Base-by-base conservation (phyloP, 768 basidiomycete genomes). In the Melanogaster broomeanus region DNA sequence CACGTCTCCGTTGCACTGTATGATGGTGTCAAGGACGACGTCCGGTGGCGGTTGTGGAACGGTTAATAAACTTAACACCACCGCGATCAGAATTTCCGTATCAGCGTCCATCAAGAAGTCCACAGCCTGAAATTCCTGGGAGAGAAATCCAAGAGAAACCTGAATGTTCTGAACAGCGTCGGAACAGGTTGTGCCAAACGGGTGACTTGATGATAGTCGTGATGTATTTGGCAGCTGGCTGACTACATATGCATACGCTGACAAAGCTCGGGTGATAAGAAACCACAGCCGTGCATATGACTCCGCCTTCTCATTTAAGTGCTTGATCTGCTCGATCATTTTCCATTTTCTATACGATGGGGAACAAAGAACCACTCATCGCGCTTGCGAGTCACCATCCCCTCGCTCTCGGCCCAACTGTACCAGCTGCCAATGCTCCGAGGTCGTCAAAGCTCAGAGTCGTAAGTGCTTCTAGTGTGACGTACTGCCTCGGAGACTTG, bases 21-120 rank as follows among this genome's bases (percentile, higher is more conserved):
- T 70, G 9, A 91, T 75, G 2, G 84, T 76, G 39, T 88, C 79
- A 5, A 91, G 71, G 1, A 90, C 74, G 7, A 64, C 58, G 19
- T 70, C 67, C 38, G 76, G 73, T 28, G 72, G 65, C 4, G 73
- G 66, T 13, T 57, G 54, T 47, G 64, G 64, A 22, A 46, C 48
- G 43, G 60, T 50, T 15, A 89, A 65, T 13, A 88, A 70, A 62
- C 87, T 89, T 15, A 74, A 69, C n/a, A 89, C 80, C 50, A 88
- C 70, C 10, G 81, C 87, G 38, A 91, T 72, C 30, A 90, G 74
- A 7, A 74, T 81, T 27, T 91, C 89, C 0, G 86, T 91, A 67
- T 88, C 86, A 9, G 34, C 61, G 7, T 46, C 57, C 68, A 71
- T 71, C 19, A 39, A 35, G 38, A 27, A n/a, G 40, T 48, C n/a